Evolutionary conservation across 148 eudicot species (phyloP).

Genomic region (Vaccinium myrtillus): DNA sequence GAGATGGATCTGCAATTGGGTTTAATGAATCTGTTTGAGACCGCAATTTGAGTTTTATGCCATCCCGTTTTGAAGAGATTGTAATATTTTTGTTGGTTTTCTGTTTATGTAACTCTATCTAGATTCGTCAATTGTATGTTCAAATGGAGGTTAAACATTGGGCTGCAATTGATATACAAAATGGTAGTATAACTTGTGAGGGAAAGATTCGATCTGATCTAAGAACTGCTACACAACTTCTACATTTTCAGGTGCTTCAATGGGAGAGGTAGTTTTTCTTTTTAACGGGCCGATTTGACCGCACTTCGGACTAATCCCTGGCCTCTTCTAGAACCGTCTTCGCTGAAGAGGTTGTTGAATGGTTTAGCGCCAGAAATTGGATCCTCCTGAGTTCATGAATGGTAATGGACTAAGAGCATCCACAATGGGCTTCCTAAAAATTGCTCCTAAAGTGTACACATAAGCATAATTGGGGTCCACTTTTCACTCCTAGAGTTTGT

Average conservation of each 20-base stretch:
- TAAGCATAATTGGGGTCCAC: no score
- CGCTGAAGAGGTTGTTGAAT: background rate
- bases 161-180: conserved; percentile 24
- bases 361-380: no score
- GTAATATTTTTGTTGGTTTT: background rate
- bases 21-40: background rate
- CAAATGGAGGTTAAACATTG: background rate
- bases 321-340: background rate
- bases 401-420: no score
- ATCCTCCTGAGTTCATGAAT: no score
- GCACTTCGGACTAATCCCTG: no score
- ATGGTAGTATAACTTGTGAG: background rate
- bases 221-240: background rate
- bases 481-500: no score
- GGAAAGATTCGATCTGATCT: background rate
- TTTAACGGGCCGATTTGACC: no score
- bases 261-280: no score
- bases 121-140: conserved; percentile 21
- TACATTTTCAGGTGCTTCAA: background rate
- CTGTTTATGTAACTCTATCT: background rate
- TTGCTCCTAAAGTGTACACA: no score
- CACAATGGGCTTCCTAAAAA: no score
- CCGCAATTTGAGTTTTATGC: conserved; percentile 16
- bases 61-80: conserved; percentile 17
- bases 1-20: conserved; percentile 19